A percentile compares a stretch with the other conserved stretches of the same genome.
Evolutionary conservation across 169 alveolate species (phyloP).

Genomic region (Plasmodium coatneyi): DNA sequence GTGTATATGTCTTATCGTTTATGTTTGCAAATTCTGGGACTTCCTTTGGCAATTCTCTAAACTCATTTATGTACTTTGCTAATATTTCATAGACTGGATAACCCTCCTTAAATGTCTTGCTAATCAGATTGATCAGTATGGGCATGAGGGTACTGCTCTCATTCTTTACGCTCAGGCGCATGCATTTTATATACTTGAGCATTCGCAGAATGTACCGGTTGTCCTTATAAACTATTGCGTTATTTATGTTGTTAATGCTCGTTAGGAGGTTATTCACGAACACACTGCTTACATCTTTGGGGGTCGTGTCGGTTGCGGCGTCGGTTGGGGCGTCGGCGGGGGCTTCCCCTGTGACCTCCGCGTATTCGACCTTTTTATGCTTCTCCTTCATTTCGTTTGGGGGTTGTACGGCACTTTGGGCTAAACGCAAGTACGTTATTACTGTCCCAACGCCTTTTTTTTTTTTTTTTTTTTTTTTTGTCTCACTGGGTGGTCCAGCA

Average conservation of each 20-base stretch:
- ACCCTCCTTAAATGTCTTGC: slow-evolving; percentile 39
- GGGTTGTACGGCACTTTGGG: not conserved
- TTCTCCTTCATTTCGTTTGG: slow-evolving; percentile 3
- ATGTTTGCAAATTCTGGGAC: slow-evolving; percentile 2
- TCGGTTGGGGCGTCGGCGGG: not conserved
- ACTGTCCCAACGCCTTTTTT: not conserved
- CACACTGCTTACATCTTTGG: not conserved
- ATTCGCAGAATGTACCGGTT: slow-evolving; percentile 58
- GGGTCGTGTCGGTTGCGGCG: not conserved
- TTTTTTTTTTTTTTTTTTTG: not conserved
- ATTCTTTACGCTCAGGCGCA: slow-evolving; percentile 44
- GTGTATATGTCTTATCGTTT: slow-evolving; percentile 43
- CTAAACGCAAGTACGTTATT: not conserved
- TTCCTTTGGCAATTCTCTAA: not conserved
- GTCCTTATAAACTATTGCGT: slow-evolving; percentile 42
- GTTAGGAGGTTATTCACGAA: slow-evolving; percentile 37
- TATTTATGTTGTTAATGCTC: slow-evolving; percentile 48
- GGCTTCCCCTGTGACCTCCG: not conserved
- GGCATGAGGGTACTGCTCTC: slow-evolving; percentile 37
- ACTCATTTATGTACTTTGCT: slow-evolving; percentile 27
- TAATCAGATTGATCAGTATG: slow-evolving; percentile 2
- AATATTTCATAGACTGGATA: slow-evolving; percentile 50
- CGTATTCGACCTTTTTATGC: slow-evolving; percentile 1
- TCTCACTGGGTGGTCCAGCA: not conserved
- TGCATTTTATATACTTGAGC: slow-evolving; percentile 56